Evolutionary conservation across 2,329 filamentous ascomycete genomes (phyloP).

Genomic region (Fusarium brachygibbosum): DNA sequence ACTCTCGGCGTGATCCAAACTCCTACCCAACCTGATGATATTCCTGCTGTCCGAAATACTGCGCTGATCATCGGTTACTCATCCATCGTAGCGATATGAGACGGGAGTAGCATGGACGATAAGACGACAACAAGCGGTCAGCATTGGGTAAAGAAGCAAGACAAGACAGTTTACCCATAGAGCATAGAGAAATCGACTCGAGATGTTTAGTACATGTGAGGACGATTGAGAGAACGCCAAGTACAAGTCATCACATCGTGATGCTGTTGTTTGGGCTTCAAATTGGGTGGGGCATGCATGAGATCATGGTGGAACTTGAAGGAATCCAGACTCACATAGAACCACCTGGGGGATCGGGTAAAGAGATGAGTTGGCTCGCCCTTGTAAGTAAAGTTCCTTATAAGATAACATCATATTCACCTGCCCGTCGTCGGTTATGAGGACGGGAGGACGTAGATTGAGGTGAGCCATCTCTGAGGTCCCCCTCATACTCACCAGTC

Average conservation of each 20-base stretch:
- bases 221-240: background rate
- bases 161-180: background rate
- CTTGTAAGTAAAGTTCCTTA: no score
- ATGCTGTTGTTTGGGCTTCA: background rate
- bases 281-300: background rate
- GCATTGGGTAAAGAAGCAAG: background rate
- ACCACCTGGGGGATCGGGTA: background rate
- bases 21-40: background rate
- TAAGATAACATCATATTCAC: no score
- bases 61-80: background rate
- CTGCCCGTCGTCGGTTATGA: no score
- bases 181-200: no score
- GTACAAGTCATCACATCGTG: background rate
- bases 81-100: background rate
- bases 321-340: background rate
- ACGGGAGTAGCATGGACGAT: background rate
- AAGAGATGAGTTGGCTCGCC: background rate
- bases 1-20: background rate
- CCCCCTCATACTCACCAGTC: background rate
- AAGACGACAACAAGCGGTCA: background rate
- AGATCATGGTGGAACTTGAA: background rate
- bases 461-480: background rate
- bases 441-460: no score
- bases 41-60: background rate
- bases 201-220: background rate